Percentiles rank a stretch among this genome's conserved stretches.
phyloP scores from a whole-genome alignment of 768 basidiomycete species.

The Auricularia cornea region DNA sequence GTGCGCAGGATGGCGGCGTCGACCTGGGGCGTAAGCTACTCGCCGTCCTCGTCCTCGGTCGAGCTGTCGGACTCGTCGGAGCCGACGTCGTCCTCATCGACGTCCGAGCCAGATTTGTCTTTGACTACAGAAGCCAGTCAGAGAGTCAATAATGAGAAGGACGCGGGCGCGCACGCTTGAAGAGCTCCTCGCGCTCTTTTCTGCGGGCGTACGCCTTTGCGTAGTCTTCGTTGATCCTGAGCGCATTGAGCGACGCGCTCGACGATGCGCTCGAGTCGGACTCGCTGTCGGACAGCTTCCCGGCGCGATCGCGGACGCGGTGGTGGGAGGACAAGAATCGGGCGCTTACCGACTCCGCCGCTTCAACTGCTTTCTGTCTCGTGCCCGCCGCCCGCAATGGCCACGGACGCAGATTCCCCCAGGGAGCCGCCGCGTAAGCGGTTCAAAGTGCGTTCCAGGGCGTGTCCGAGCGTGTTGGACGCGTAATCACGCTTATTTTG shows the following conservation, averaged over 20 bases:
- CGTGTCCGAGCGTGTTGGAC: neutral
- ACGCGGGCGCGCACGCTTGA: conserved; percentile 46
- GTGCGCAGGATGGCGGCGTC: conserved; percentile 93
- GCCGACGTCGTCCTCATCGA: conserved; percentile 37
- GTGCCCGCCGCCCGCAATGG: neutral
- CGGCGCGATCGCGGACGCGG: too few species aligned
- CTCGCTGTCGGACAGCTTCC: neutral
- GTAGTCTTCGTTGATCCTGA: conserved; percentile 67
- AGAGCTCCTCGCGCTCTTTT: conserved; percentile 80
- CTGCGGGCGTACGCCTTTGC: conserved; percentile 77
- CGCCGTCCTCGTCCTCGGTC: conserved; percentile 89
- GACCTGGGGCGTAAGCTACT: conserved; percentile 85
- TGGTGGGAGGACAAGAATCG: too few species aligned
- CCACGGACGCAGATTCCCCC: neutral
- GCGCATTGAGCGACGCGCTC: conserved; percentile 1
- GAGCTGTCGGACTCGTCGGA: conserved; percentile 41
- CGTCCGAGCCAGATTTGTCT: conserved; percentile 77
- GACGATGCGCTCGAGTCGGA: neutral
- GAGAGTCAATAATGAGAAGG: neutral
- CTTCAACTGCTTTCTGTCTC: neutral
- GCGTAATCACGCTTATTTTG: neutral
- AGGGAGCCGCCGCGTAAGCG: conserved; percentile 1
- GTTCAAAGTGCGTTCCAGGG: neutral
- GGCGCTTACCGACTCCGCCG: too few species aligned
- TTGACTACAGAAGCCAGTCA: conserved; percentile 45